A percentile compares a stretch with the other conserved stretches of the same genome.
Conservation (phyloP, 225 moss, liverwort and hornwort species). For the Antitrichia curtipendula region DNA sequence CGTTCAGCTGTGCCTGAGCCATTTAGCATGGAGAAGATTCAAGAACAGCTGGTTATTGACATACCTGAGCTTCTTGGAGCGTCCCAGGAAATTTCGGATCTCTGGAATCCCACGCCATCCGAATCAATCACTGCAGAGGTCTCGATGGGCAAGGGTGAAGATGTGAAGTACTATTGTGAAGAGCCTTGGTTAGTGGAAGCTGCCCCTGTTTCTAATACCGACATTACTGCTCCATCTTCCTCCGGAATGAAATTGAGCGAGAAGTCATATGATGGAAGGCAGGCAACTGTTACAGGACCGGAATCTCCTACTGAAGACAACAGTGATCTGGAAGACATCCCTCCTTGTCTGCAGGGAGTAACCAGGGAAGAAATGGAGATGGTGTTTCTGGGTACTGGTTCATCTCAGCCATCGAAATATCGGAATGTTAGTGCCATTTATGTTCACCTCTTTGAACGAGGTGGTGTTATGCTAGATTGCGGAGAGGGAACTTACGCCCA, state of each 20-base stretch:
- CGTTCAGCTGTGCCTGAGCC: constrained; percentile 67
- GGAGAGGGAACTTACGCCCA: constrained; percentile 98
- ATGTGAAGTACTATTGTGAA: constrained; percentile 28
- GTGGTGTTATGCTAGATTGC: constrained; percentile 84
- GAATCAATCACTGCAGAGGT: not conserved
- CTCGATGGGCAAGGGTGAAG: not conserved
- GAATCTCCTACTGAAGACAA: not conserved
- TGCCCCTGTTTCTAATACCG: not conserved
- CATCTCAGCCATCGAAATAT: constrained; percentile 96
- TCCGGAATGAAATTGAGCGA: not conserved
- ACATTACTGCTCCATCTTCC: not conserved
- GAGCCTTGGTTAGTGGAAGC: constrained; percentile 46
- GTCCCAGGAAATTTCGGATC: constrained; percentile 35
- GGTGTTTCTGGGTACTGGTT: constrained; percentile 94
- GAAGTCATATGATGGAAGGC: not conserved
- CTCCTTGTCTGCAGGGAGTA: constrained; percentile 49
- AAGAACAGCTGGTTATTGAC: constrained; percentile 52
- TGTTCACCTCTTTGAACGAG: constrained; percentile 79
- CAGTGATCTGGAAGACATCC: constrained; percentile 21
- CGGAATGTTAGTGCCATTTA: constrained; percentile 98
- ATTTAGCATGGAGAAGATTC: constrained; percentile 43
- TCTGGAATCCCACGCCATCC: constrained; percentile 35
- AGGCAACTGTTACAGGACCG: not conserved
- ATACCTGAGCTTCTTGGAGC: constrained; percentile 62
- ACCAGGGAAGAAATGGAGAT: constrained; percentile 90